Base-by-base conservation (phyloP, 2,329 filamentous ascomycete genomes). In the Nothopassalora personata region DNA sequence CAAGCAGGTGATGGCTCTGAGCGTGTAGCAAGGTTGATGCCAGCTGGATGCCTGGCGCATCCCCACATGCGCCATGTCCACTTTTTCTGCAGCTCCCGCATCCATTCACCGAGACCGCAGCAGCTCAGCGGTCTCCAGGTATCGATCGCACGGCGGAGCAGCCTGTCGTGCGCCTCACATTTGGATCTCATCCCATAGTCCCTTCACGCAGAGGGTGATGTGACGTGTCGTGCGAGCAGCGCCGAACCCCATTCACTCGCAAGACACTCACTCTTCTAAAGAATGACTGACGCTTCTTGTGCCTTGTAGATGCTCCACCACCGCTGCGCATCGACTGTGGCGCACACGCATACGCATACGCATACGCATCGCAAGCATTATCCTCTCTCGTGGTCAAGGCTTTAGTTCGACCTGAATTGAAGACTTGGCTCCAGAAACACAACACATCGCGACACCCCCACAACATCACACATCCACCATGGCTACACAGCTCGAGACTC, bases 401-500 rank as follows among this genome's bases (percentile, higher is more conserved):
- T 11, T 34, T 55, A 53, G 23, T 23, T 23, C 23, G 23, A 23
- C 43, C 30, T n/a, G 39, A 43, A 11, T 19, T 30, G 47, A 50
- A 19, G n/a, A 30, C 34, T 10, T 18, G 18, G 7, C n/a, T 43
- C 46, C 50, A 31, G 36, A 54, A 30, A 15, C 39, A 53, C 36
- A 6, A 49, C 36, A 9, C 46, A 39, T 15, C 18, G 19, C 18
- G 27, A 39, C 19, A 43, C 28, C 31, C 31, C n/a, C 30, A 10
- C 27, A 53, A 28, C 31, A 15, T 30, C 28, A 52, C 15, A 39
- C 56, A 57, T 11, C 31, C 7, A 30, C 33, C 52, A 66, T 66
- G 64, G 64, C 64, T 23, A 63, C 64, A 47, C 56, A 54, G 47
- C 57, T 61, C 34, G 59, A 61, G 52, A 61, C 64, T 10, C 57